Conservation (phyloP, 768 basidiomycete genomes). For the Leccinum fibrillosum region DNA sequence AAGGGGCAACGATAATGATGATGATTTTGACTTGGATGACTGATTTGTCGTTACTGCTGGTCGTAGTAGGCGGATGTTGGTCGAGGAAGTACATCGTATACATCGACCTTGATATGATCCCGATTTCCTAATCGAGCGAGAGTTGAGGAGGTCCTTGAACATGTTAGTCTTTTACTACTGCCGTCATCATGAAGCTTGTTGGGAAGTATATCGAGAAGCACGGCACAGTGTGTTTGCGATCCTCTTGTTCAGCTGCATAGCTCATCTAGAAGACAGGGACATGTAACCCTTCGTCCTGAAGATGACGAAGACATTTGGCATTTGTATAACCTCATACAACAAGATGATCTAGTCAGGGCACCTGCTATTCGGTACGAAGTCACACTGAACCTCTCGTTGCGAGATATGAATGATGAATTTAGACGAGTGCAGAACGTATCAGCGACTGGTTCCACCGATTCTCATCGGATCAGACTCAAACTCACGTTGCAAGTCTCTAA, state of each 20-base stretch:
- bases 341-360: slow-evolving; percentile 84
- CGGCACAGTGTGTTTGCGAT: slow-evolving; percentile 56
- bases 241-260: background rate
- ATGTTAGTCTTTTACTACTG: background rate
- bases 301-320: slow-evolving; percentile 99
- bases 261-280: slow-evolving; percentile 55
- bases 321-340: slow-evolving; percentile 92
- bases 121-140: slow-evolving; percentile 18
- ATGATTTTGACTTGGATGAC: slow-evolving; percentile 57
- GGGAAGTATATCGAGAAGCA: slow-evolving; percentile 82
- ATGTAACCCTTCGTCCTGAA: slow-evolving; percentile 92
- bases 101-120: background rate
- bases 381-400: background rate
- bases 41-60: slow-evolving; percentile 13
- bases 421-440: slow-evolving; percentile 89
- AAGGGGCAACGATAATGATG: slow-evolving; percentile 43
- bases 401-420: slow-evolving; percentile 9
- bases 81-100: background rate
- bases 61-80: background rate
- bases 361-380: slow-evolving; percentile 70
- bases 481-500: slow-evolving; percentile 81
- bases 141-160: background rate
- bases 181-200: slow-evolving; percentile 74
- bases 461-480: slow-evolving; percentile 79
- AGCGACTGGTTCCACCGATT: slow-evolving; percentile 91